phyloP scores from a whole-genome alignment of 108 stramenopile genomes.

The Conticribra weissflogii region DNA sequence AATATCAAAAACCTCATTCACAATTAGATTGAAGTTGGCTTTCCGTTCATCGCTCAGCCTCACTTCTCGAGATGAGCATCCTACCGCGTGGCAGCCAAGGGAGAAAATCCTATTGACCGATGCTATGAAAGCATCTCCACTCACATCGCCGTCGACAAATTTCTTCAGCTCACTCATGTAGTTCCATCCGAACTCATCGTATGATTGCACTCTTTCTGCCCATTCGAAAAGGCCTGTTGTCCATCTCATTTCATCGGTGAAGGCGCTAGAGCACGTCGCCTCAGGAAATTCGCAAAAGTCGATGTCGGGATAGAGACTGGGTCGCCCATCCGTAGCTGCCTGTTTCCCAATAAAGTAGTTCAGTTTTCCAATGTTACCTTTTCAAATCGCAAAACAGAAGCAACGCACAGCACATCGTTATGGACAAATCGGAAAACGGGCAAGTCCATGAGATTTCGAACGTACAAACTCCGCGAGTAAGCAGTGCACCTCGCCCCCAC shows the following conservation, averaged over 20 bases:
- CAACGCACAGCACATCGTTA: not conserved
- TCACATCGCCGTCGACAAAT: slow-evolving; percentile 52
- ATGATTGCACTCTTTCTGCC: slow-evolving; percentile 27
- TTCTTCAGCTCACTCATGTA: slow-evolving; percentile 46
- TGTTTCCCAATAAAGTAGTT: slow-evolving; percentile 38
- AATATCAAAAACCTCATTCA: slow-evolving; percentile 15
- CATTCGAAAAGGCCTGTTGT: slow-evolving; percentile 38
- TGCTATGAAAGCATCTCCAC: slow-evolving; percentile 41
- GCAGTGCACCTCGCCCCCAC: slow-evolving; percentile 38
- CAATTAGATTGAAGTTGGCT: slow-evolving; percentile 7
- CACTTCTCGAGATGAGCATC: slow-evolving; percentile 13
- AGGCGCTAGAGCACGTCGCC: slow-evolving; percentile 27
- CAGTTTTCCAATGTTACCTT: slow-evolving; percentile 45
- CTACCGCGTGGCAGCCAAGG: slow-evolving; percentile 36
- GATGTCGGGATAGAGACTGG: slow-evolving; percentile 31
- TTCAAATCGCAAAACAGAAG: not conserved
- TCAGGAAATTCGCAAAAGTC: slow-evolving; percentile 47
- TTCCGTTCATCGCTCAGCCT: slow-evolving; percentile 6
- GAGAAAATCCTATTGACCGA: slow-evolving; percentile 50
- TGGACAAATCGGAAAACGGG: not conserved
- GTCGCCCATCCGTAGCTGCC: slow-evolving; percentile 27
- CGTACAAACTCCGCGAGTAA: not conserved
- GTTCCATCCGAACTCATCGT: slow-evolving; percentile 38
- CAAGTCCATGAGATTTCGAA: not conserved
- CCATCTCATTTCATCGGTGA: slow-evolving; percentile 36